A percentile compares a stretch with the other conserved stretches of the same genome.
These are phyloP conservation scores for Geotrichum aggregatum DNA, from an alignment of 1,139 yeast species.

Conservation along the genomic window DNA sequence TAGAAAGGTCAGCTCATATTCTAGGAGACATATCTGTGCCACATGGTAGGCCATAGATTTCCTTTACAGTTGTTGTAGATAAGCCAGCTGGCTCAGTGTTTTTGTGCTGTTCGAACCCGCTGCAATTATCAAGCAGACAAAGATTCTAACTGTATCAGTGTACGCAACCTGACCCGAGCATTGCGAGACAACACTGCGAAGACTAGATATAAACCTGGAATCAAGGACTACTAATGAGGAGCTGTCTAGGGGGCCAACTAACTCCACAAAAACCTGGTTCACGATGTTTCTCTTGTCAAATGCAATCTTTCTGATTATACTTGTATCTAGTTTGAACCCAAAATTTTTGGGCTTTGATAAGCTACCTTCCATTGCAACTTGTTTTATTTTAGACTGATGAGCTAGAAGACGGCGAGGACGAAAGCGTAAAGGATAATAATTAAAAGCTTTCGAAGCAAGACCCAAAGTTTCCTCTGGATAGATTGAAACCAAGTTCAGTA, in stretches of 20 bases:
- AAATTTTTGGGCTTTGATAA: background rate
- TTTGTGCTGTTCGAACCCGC: background rate
- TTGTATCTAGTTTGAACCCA: conserved; percentile 10
- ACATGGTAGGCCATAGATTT: too few species aligned
- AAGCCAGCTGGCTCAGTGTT: conserved; percentile 2
- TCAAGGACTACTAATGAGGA: conserved; percentile 5
- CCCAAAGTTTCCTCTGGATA: too few species aligned
- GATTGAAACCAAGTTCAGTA: too few species aligned
- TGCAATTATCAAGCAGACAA: conserved; percentile 15
- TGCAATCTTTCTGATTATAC: conserved; percentile 2
- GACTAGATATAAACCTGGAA: background rate
- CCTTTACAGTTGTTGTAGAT: conserved; percentile 18
- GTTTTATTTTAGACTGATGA: background rate
- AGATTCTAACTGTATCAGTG: conserved; percentile 8
- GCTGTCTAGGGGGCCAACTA: background rate
- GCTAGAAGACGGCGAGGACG: too few species aligned
- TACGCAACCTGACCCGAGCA: conserved; percentile 7
- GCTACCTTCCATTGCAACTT: background rate
- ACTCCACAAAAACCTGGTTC: conserved; percentile 16
- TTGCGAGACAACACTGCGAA: conserved; percentile 3
- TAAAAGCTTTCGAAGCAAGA: too few species aligned
- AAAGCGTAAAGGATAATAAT: background rate
- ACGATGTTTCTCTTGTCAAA: conserved; percentile 4
- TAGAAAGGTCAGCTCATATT: background rate
- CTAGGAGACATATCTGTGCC: background rate